These are phyloP conservation scores for Argentina anserina DNA, from an alignment of 306 rosid species.

Conservation along the genomic window DNA sequence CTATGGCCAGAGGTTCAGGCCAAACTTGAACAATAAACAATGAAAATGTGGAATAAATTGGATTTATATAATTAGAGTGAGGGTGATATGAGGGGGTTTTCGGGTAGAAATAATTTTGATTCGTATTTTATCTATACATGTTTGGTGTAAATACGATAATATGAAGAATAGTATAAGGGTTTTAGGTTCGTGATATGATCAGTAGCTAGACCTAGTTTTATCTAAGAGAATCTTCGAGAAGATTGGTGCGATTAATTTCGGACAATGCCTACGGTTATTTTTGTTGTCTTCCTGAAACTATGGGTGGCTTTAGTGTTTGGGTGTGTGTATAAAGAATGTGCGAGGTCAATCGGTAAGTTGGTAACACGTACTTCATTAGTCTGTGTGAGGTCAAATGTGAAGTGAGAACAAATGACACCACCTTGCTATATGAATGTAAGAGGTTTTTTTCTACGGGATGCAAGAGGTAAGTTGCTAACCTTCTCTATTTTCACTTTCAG, in stretches of 20 bases:
- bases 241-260: neutral
- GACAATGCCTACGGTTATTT: neutral
- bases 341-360: neutral
- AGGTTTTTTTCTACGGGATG: no score
- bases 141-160: neutral
- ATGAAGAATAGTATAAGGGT: neutral
- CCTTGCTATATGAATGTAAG: no score
- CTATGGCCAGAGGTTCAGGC: neutral
- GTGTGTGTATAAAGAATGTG: neutral
- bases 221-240: neutral
- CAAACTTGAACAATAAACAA: neutral
- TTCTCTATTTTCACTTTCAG: neutral
- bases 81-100: neutral
- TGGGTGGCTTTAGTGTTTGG: neutral
- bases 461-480: no score
- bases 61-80: neutral
- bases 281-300: neutral
- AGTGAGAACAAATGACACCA: neutral
- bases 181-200: neutral
- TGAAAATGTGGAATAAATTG: neutral
- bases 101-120: neutral
- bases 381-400: neutral
- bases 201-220: neutral
- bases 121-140: neutral
- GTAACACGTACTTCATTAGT: neutral